These are phyloP conservation scores for Didymella pomorum DNA, from an alignment of 2,329 filamentous ascomycete genomes.

Conservation along the genomic window DNA sequence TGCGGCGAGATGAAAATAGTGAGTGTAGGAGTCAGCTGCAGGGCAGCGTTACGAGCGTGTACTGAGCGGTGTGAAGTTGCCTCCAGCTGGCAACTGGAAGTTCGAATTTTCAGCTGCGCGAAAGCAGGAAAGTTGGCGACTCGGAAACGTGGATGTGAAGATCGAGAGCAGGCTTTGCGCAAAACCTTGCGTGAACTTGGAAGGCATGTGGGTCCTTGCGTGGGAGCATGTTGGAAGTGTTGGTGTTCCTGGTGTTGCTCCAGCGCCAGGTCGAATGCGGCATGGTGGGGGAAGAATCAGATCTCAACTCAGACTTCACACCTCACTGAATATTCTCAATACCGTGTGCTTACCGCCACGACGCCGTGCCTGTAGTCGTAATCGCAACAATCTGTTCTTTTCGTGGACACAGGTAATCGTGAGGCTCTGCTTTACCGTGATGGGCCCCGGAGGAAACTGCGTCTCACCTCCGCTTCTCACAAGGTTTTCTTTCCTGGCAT, in stretches of 20 bases:
- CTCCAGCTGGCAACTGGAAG: not conserved
- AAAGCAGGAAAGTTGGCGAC: not conserved
- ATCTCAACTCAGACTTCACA: not conserved
- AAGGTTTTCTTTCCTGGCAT: too few relatives aligned
- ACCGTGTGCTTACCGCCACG: not conserved
- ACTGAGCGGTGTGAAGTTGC: not conserved
- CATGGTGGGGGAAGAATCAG: conserved; percentile 2
- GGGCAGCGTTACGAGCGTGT: conserved; percentile 6
- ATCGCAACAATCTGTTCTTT: too few relatives aligned
- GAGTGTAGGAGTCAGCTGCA: not conserved
- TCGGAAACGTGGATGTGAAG: not conserved
- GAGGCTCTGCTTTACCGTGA: not conserved
- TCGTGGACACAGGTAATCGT: too few relatives aligned
- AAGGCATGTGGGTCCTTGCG: not conserved
- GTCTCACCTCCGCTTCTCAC: too few relatives aligned
- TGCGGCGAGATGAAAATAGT: too few relatives aligned
- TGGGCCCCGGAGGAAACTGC: not conserved
- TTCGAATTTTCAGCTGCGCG: not conserved
- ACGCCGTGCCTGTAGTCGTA: not conserved
- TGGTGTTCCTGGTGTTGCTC: not conserved
- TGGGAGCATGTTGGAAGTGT: not conserved
- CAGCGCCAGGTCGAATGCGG: conserved; percentile 2
- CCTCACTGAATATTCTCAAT: not conserved
- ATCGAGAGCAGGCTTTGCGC: not conserved
- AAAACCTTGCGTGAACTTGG: not conserved